A percentile compares a stretch with the other conserved stretches of the same genome.
Conservation (phyloP, 2,329 filamentous ascomycete genomes). For the Aspergillus amoenus region DNA sequence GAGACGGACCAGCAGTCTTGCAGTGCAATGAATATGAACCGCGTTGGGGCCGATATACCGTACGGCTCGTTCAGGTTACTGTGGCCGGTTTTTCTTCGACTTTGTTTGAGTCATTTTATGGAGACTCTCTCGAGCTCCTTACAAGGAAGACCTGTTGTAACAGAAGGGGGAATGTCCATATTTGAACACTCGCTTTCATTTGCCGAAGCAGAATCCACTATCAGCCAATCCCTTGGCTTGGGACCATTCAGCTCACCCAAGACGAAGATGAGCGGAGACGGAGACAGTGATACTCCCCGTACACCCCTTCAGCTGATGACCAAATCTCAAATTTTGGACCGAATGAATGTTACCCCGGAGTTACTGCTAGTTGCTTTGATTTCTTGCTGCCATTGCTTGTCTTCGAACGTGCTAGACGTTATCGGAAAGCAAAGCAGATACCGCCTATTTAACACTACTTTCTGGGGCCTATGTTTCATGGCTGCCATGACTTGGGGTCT, state of each 20-base stretch:
- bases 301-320: conserved; percentile 40
- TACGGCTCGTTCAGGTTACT: conserved; percentile 72
- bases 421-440: conserved; percentile 76
- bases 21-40: conserved; percentile 70
- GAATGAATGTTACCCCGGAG: conserved; percentile 86
- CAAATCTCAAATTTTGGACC: conserved; percentile 63
- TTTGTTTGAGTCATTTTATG: conserved; percentile 76
- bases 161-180: conserved; percentile 92
- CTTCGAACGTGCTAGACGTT: conserved; percentile 78
- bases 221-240: conserved; percentile 76
- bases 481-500: conserved; percentile 77
- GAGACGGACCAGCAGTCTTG: conserved; percentile 75
- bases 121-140: conserved; percentile 87
- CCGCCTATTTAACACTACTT: conserved; percentile 79
- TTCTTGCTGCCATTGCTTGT: conserved; percentile 85
- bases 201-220: conserved; percentile 87
- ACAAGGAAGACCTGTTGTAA: conserved; percentile 74
- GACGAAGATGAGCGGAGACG: conserved; percentile 44
- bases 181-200: conserved; percentile 97
- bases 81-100: conserved; percentile 51
- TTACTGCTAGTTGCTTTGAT: conserved; percentile 82
- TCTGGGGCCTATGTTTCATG: conserved; percentile 93
- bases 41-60: conserved; percentile 57
- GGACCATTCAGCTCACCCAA: conserved; percentile 59
- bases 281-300: conserved; percentile 32